Percentiles rank a stretch among this genome's conserved stretches.
Evolutionary conservation across 805 yeast species (phyloP).

Genomic region (Candida cerambycidarum): DNA sequence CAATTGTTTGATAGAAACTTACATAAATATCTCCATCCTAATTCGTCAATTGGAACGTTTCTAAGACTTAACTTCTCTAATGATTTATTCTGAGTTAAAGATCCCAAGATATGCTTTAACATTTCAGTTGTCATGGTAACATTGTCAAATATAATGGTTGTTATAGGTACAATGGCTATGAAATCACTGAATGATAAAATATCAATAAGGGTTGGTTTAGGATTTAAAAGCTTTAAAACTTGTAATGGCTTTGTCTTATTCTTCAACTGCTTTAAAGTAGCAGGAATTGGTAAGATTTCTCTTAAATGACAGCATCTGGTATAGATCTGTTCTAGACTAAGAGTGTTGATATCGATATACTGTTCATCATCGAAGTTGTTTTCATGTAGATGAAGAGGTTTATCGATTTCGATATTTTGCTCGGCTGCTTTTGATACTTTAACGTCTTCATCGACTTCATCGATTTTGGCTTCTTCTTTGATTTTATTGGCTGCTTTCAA

Average conservation of each 20-base stretch:
- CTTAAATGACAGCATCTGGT: slow-evolving; percentile 92
- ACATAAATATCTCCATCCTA: slow-evolving; percentile 53
- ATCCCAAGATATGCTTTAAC: slow-evolving; percentile 49
- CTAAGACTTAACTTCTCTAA: slow-evolving; percentile 54
- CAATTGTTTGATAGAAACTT: slow-evolving; percentile 45
- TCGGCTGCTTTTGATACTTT: background rate
- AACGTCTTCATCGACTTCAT: slow-evolving; percentile 20
- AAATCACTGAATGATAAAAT: slow-evolving; percentile 58
- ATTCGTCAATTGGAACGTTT: slow-evolving; percentile 53
- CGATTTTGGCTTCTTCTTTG: background rate
- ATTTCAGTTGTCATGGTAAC: slow-evolving; percentile 55
- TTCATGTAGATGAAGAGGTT: slow-evolving; percentile 65
- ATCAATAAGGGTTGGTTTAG: slow-evolving; percentile 59
- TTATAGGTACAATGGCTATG: slow-evolving; percentile 54
- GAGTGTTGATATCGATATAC: slow-evolving; percentile 17
- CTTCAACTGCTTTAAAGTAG: slow-evolving; percentile 62
- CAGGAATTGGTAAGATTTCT: slow-evolving; percentile 90
- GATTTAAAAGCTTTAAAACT: slow-evolving; percentile 55
- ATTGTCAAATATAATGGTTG: slow-evolving; percentile 57
- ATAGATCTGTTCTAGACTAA: slow-evolving; percentile 50
- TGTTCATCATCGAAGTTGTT: slow-evolving; percentile 43
- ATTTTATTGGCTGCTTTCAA: slow-evolving; percentile 10
- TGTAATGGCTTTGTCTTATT: slow-evolving; percentile 51
- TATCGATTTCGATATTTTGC: slow-evolving; percentile 55
- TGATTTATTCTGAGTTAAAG: slow-evolving; percentile 42